Conservation (phyloP, 1,284 basidiomycete species). For the Sanghuangporus weigelae region DNA sequence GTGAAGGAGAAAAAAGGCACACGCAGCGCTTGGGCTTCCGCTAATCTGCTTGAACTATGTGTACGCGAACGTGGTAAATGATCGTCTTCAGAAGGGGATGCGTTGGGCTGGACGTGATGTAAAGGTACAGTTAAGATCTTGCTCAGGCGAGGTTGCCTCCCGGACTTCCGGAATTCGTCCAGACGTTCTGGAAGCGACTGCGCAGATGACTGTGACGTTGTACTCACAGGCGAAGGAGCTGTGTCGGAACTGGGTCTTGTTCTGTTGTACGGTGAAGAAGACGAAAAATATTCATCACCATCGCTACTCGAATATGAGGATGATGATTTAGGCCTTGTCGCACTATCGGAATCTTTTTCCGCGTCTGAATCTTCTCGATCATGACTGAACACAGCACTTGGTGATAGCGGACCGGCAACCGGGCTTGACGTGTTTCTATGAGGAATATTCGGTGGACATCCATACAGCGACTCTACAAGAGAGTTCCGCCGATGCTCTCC, state of each 20-base stretch:
- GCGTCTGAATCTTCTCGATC: not conserved
- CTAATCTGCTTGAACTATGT: constrained; percentile 11
- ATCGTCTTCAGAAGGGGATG: not conserved
- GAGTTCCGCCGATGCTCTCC: constrained; percentile 2
- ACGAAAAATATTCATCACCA: constrained; percentile 29
- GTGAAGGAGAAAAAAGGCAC: constrained; percentile 75
- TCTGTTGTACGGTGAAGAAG: constrained; percentile 39
- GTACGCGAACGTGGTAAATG: not conserved
- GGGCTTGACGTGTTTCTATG: not conserved
- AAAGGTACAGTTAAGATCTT: not conserved
- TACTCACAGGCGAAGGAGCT: constrained; percentile 29
- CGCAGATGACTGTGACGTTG: constrained; percentile 21
- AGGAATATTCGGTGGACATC: not conserved
- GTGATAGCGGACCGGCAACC: not conserved
- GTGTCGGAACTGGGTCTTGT: constrained; percentile 28
- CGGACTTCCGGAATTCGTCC: not conserved
- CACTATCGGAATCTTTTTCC: not conserved
- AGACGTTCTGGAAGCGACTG: constrained; percentile 12
- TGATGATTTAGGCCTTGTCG: constrained; percentile 17
- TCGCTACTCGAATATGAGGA: constrained; percentile 21
- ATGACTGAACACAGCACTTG: not conserved
- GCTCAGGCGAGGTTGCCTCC: not conserved
- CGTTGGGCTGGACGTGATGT: not conserved
- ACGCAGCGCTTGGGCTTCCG: constrained; percentile 11
- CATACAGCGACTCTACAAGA: constrained; percentile 3